Evolutionary conservation across 352 stramenopile genomes (phyloP).

Genomic region (Globisporangium cederbergense): DNA sequence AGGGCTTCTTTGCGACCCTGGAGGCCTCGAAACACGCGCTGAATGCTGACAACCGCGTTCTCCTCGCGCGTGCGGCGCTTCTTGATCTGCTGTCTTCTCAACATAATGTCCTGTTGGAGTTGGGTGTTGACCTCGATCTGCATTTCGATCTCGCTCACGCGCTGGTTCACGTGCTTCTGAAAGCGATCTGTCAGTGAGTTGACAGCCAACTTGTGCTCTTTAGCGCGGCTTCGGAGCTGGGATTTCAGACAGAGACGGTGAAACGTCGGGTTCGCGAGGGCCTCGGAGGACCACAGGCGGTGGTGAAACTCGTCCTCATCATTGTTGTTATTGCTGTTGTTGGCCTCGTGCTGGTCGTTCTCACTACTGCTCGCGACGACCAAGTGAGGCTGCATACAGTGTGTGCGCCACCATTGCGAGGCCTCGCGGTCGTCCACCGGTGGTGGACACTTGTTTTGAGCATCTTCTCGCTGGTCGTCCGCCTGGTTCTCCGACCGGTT

Average conservation of each 20-base stretch:
- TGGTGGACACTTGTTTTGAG: background rate
- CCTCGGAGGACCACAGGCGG: slow-evolving; percentile 35
- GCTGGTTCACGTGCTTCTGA: slow-evolving; percentile 35
- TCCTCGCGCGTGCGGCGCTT: slow-evolving; percentile 37
- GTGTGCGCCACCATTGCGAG: slow-evolving; percentile 57
- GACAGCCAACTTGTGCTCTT: slow-evolving; percentile 27
- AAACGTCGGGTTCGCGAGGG: slow-evolving; percentile 46
- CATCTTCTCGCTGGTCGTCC: background rate
- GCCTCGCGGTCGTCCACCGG: slow-evolving; percentile 30
- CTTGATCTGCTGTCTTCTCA: slow-evolving; percentile 26
- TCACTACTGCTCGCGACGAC: background rate
- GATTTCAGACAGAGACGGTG: slow-evolving; percentile 30
- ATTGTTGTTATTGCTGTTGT: slow-evolving; percentile 19
- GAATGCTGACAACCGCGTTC: slow-evolving; percentile 36
- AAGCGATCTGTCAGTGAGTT: slow-evolving; percentile 15
- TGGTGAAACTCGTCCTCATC: slow-evolving; percentile 14
- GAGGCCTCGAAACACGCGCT: slow-evolving; percentile 45
- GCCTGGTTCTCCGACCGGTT: background rate
- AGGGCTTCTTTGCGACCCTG: slow-evolving; percentile 34
- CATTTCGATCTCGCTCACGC: slow-evolving; percentile 39
- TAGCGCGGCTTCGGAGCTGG: slow-evolving; percentile 11
- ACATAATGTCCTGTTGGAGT: slow-evolving; percentile 29
- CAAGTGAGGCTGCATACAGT: slow-evolving; percentile 50
- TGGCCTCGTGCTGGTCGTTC: slow-evolving; percentile 11
- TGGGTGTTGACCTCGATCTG: slow-evolving; percentile 62